These are phyloP conservation scores for Colletotrichum cuscutae DNA, from an alignment of 2,329 filamentous ascomycete genomes.

Conservation along the genomic window DNA sequence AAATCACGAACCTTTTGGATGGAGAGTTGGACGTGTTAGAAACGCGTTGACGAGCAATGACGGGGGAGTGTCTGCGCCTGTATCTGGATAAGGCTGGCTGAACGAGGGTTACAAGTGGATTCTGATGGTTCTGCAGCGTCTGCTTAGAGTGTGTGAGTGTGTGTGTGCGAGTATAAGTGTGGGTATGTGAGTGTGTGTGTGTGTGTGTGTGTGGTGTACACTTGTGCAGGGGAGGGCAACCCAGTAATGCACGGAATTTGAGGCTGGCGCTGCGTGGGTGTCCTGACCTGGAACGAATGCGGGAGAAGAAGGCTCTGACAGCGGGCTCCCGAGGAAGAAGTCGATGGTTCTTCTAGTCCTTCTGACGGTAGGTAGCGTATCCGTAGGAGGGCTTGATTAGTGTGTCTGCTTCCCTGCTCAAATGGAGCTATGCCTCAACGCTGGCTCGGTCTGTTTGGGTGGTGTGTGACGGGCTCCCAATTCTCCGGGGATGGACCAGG, in stretches of 20 bases:
- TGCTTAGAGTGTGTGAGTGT: not conserved
- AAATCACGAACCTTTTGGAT: conserved; percentile 16
- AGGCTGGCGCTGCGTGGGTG: conserved; percentile 24
- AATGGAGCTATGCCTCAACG: conserved; percentile 12
- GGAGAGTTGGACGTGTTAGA: not conserved
- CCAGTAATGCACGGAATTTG: conserved; percentile 20
- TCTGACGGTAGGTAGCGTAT: conserved; percentile 18
- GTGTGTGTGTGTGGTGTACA: not conserved
- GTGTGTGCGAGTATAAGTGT: not conserved
- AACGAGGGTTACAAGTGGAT: conserved; percentile 3
- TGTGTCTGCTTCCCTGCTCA: conserved; percentile 4
- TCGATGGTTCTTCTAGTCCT: conserved; percentile 23
- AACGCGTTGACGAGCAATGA: conserved; percentile 6
- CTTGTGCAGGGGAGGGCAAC: conserved; percentile 23
- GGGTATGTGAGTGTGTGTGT: not conserved
- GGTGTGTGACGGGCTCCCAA: conserved; percentile 28
- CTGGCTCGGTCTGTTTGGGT: conserved; percentile 23
- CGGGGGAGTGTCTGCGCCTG: not conserved
- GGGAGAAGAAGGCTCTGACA: not conserved
- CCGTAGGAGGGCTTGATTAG: not conserved
- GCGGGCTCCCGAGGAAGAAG: conserved; percentile 14
- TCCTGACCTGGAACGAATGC: conserved; percentile 4
- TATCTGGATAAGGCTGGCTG: conserved; percentile 13
- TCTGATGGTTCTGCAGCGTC: conserved; percentile 26
- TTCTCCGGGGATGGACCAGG: conserved; percentile 34